A percentile compares a stretch with the other conserved stretches of the same genome.
Evolutionary conservation across 176 grass and related monocot species (phyloP).

Genomic region (Triticum timopheevii): DNA sequence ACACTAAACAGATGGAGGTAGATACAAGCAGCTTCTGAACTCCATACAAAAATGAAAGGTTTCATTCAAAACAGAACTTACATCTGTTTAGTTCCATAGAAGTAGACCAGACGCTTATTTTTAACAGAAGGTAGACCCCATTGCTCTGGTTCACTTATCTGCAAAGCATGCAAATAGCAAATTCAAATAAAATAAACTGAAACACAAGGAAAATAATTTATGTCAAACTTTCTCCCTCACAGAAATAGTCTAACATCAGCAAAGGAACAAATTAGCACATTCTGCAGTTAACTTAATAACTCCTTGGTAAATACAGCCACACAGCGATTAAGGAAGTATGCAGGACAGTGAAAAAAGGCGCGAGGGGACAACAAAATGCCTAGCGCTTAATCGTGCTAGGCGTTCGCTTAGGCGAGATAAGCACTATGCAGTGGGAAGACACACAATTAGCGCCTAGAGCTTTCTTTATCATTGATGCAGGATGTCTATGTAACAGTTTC

Average conservation of each 20-base stretch:
- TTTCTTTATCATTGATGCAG: too few relatives aligned
- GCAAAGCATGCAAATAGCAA: conserved; percentile 34
- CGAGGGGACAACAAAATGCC: too few relatives aligned
- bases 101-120: conserved; percentile 94
- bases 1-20: background rate
- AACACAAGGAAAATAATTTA: background rate
- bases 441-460: too few relatives aligned
- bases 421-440: too few relatives aligned
- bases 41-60: background rate
- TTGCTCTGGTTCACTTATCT: conserved; percentile 95
- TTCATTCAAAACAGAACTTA: conserved; percentile 48
- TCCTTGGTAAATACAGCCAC: conserved; percentile 23
- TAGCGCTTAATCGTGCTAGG: too few relatives aligned
- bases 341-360: background rate
- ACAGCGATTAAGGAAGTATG: background rate
- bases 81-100: conserved; percentile 99
- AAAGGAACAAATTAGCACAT: background rate
- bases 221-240: background rate
- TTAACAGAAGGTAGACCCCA: conserved; percentile 70
- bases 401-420: too few relatives aligned
- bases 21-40: conserved; percentile 3
- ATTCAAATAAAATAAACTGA: conserved; percentile 1
- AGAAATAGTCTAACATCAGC: conserved; percentile 1
- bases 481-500: background rate
- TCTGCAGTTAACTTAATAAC: background rate